These are phyloP conservation scores for Penicillium psychrosexuale DNA, from an alignment of 2,329 filamentous ascomycete genomes.

Conservation along the genomic window DNA sequence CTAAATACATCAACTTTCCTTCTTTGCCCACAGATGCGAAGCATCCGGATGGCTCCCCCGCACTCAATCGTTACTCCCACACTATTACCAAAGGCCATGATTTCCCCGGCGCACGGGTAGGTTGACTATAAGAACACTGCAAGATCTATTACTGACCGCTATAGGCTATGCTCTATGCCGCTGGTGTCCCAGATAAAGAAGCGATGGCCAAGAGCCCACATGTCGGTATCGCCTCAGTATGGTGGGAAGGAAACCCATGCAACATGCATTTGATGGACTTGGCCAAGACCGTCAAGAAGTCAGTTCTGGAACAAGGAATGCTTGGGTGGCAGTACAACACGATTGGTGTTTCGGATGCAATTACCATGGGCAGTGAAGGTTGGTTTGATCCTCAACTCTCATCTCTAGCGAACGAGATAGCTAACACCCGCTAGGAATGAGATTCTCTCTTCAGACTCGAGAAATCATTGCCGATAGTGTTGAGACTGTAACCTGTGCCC, in stretches of 20 bases:
- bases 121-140: slow-evolving; percentile 5
- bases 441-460: slow-evolving; percentile 83
- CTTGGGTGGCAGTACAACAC: slow-evolving; percentile 94
- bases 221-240: slow-evolving; percentile 85
- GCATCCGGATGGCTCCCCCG: slow-evolving; percentile 56
- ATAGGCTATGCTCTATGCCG: slow-evolving; percentile 91
- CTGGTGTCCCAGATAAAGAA: slow-evolving; percentile 76
- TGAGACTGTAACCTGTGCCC: slow-evolving; percentile 87
- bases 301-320: slow-evolving; percentile 78
- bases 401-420: slow-evolving; percentile 2
- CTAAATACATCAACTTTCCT: slow-evolving; percentile 57
- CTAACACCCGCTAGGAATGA: slow-evolving; percentile 64
- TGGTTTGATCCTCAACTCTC: slow-evolving; percentile 23
- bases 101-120: slow-evolving; percentile 82
- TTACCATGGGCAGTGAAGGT: slow-evolving; percentile 95
- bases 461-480: slow-evolving; percentile 94
- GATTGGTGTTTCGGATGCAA: slow-evolving; percentile 83
- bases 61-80: slow-evolving; percentile 81
- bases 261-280: slow-evolving; percentile 78
- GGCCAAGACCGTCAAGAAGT: slow-evolving; percentile 80
- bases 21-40: slow-evolving; percentile 52
- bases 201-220: slow-evolving; percentile 89
- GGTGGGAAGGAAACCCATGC: slow-evolving; percentile 98
- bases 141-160: slow-evolving; percentile 1
- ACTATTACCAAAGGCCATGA: slow-evolving; percentile 81